phyloP scores from a whole-genome alignment of 495 filamentous ascomycete genomes.

The Amniculicola lignicola region DNA sequence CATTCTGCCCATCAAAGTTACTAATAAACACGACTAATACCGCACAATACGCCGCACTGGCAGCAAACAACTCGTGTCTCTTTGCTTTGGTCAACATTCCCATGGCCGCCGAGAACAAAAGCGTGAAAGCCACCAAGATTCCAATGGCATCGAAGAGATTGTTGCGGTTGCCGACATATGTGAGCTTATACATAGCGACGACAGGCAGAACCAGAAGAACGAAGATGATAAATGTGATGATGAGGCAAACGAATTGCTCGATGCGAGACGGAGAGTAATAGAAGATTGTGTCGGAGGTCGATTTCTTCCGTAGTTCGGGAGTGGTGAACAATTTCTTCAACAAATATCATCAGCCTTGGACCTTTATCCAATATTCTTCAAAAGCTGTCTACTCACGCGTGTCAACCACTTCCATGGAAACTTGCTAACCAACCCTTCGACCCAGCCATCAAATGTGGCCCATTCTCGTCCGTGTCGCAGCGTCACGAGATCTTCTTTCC shows the following conservation, averaged over 20 bases:
- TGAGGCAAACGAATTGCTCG: conserved; percentile 37
- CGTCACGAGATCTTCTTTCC: conserved; percentile 46
- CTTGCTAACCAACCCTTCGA: conserved; percentile 38
- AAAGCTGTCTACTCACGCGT: no score
- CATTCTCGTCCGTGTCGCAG: conserved; percentile 42
- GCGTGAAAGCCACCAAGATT: conserved; percentile 30
- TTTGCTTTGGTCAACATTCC: conserved; percentile 41
- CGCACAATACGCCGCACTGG: conserved; percentile 42
- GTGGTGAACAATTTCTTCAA: conserved; percentile 36
- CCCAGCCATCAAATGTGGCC: conserved; percentile 41
- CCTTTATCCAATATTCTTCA: no score
- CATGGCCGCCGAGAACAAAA: conserved; percentile 42
- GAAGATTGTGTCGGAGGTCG: conserved; percentile 36
- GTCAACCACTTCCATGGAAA: conserved; percentile 32
- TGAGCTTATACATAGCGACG: conserved; percentile 40
- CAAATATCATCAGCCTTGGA: background rate
- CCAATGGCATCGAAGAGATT: conserved; percentile 29
- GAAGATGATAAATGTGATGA: conserved; percentile 36
- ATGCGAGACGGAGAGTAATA: conserved; percentile 43
- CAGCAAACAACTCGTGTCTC: conserved; percentile 46
- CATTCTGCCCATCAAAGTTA: conserved; percentile 23
- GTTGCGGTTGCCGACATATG: conserved; percentile 22
- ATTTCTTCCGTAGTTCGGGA: conserved; percentile 40
- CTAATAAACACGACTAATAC: conserved; percentile 37
- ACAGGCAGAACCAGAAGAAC: conserved; percentile 45